A percentile compares a stretch with the other conserved stretches of the same genome.
These are phyloP conservation scores for Zymoseptoria ardabiliae DNA, from an alignment of 2,329 filamentous ascomycete species.

Conservation along the genomic window DNA sequence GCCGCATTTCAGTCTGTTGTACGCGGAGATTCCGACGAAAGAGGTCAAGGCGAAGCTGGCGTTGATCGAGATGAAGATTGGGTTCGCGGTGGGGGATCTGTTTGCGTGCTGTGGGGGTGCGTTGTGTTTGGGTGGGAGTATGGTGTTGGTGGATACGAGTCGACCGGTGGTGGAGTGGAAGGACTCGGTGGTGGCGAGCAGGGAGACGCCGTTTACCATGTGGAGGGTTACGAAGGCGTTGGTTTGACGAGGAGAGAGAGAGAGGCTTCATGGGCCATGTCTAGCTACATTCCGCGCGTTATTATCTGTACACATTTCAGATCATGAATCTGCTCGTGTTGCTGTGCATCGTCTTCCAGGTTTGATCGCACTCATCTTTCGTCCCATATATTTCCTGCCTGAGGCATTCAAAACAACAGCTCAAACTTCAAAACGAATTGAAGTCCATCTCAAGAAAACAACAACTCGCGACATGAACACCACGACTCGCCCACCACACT, in stretches of 20 bases:
- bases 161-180: constrained; percentile 15
- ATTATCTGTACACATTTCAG: background rate
- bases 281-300: background rate
- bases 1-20: constrained; percentile 19
- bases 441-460: background rate
- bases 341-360: background rate
- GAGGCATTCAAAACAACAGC: background rate
- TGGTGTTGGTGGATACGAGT: constrained; percentile 21
- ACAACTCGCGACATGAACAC: background rate
- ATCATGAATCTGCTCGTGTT: too few species aligned
- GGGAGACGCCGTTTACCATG: constrained; percentile 17
- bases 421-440: background rate
- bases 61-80: constrained; percentile 22
- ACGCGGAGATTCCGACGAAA: constrained; percentile 16
- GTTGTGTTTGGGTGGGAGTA: constrained; percentile 17
- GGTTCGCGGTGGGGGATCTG: constrained; percentile 20
- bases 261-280: background rate
- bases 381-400: background rate
- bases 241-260: constrained; percentile 5
- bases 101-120: constrained; percentile 23
- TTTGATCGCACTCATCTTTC: background rate
- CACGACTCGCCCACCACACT: background rate
- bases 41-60: constrained; percentile 16
- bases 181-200: constrained; percentile 11
- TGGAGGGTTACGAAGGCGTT: constrained; percentile 19